These are phyloP conservation scores for Microdochium paspali DNA, from an alignment of 2,329 filamentous ascomycete species.

Conservation along the genomic window DNA sequence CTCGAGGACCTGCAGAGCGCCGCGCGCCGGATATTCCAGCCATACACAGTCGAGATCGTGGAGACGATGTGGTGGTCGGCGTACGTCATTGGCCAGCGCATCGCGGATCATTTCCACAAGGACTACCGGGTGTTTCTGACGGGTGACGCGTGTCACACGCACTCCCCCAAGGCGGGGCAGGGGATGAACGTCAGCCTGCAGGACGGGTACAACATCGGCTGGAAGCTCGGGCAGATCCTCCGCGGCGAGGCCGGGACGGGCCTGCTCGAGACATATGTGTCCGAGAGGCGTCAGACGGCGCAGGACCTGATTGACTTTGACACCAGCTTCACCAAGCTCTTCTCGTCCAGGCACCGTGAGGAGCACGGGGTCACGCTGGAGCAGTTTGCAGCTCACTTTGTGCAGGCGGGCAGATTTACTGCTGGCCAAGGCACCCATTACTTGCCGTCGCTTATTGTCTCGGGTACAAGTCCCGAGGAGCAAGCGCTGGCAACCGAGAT, in stretches of 20 bases:
- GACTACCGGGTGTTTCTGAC: constrained; percentile 49
- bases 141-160: constrained; percentile 58
- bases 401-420: constrained; percentile 47
- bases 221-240: constrained; percentile 45
- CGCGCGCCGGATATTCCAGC: constrained; percentile 41
- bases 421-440: constrained; percentile 51
- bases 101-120: constrained; percentile 49
- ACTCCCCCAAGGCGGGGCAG: constrained; percentile 57
- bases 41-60: constrained; percentile 43
- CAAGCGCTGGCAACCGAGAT: constrained; percentile 27
- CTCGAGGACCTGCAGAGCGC: constrained; percentile 42
- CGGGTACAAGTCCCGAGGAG: constrained; percentile 18
- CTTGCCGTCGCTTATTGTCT: constrained; percentile 35
- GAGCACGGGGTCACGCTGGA: constrained; percentile 30
- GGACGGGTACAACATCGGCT: constrained; percentile 54
- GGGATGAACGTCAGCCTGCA: constrained; percentile 53
- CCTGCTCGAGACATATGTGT: constrained; percentile 41
- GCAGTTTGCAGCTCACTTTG: constrained; percentile 46
- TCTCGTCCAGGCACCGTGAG: constrained; percentile 30
- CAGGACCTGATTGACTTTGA: constrained; percentile 53
- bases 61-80: constrained; percentile 55
- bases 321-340: constrained; percentile 40
- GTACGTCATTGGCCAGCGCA: constrained; percentile 52
- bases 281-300: constrained; percentile 41
- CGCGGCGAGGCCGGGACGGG: constrained; percentile 28